Percentiles rank a stretch among this genome's conserved stretches.
Conservation (phyloP, 768 basidiomycete genomes). For the Sarcomyxa edulis region DNA sequence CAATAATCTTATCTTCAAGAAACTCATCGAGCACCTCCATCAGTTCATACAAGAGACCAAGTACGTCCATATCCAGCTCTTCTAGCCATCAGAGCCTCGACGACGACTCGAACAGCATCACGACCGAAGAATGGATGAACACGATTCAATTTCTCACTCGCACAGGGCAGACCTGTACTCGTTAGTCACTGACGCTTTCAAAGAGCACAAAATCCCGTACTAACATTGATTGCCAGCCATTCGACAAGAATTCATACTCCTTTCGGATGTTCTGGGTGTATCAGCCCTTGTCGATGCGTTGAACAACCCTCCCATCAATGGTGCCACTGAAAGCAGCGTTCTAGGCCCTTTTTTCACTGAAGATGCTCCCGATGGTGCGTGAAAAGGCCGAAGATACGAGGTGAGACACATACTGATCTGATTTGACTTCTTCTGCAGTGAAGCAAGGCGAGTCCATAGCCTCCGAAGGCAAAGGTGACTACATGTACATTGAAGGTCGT, state of each 20-base stretch:
- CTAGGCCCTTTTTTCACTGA: slow-evolving; percentile 82
- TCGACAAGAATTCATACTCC: slow-evolving; percentile 74
- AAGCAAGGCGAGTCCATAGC: slow-evolving; percentile 70
- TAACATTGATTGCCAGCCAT: too few species aligned
- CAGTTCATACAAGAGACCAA: slow-evolving; percentile 69
- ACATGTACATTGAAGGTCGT: slow-evolving; percentile 75
- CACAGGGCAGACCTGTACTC: slow-evolving; percentile 68
- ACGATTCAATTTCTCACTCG: slow-evolving; percentile 71
- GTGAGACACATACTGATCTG: slow-evolving; percentile 4
- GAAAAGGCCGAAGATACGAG: too few species aligned
- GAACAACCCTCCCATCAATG: slow-evolving; percentile 60
- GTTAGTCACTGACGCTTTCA: too few species aligned
- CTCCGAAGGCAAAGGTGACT: slow-evolving; percentile 82
- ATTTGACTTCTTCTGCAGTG: slow-evolving; percentile 40
- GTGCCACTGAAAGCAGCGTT: slow-evolving; percentile 70
- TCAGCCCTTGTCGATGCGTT: slow-evolving; percentile 72
- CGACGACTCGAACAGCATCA: slow-evolving; percentile 29
- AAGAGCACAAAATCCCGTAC: too few species aligned
- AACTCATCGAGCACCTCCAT: slow-evolving; percentile 63
- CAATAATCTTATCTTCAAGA: slow-evolving; percentile 35
- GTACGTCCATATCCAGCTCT: neutral
- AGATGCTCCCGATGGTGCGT: slow-evolving; percentile 66
- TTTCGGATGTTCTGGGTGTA: slow-evolving; percentile 79
- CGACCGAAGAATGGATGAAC: slow-evolving; percentile 83
- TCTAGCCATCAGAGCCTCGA: neutral